These are phyloP conservation scores for Dittrichia graveolens DNA, from an alignment of 129 eudicot genomes.

Conservation along the genomic window DNA sequence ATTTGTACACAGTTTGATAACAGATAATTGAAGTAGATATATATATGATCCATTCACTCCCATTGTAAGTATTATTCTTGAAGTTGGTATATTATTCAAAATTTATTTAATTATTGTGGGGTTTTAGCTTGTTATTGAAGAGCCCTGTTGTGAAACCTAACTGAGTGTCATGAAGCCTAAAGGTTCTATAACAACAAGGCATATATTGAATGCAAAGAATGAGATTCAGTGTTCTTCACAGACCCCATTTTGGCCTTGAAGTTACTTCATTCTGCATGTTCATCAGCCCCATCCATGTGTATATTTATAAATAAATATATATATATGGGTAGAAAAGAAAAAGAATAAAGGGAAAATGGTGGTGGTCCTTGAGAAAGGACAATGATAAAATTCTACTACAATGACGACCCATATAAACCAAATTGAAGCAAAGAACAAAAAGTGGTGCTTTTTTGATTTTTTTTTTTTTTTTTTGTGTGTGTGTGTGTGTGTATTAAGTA, in stretches of 20 bases:
- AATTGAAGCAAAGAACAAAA: conserved; percentile 41
- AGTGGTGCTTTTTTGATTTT: conserved; percentile 11
- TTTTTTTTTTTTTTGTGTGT: conserved; percentile 1
- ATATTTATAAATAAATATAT: not conserved
- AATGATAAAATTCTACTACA: conserved; percentile 34
- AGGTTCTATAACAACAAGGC: conserved; percentile 16
- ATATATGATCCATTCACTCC: conserved; percentile 35
- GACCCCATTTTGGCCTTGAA: conserved; percentile 26
- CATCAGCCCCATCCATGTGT: conserved; percentile 25
- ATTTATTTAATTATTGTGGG: not conserved
- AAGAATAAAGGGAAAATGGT: conserved; percentile 16
- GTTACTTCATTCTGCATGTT: conserved; percentile 22
- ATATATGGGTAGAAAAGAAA: not conserved
- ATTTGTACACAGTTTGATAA: conserved; percentile 43
- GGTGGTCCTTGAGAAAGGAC: conserved; percentile 42
- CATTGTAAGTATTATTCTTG: conserved; percentile 38
- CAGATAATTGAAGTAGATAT: conserved; percentile 45
- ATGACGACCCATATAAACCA: conserved; percentile 40
- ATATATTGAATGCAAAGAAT: conserved; percentile 30
- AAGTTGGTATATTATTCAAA: conserved; percentile 24
- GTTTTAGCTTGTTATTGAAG: conserved; percentile 22
- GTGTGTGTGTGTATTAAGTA: conserved; percentile 9
- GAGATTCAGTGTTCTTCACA: conserved; percentile 21
- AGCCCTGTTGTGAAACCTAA: conserved; percentile 1
- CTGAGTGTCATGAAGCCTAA: conserved; percentile 22